These are phyloP conservation scores for Colletotrichum kahawae DNA, from an alignment of 2,329 filamentous ascomycete genomes.

Conservation along the genomic window DNA sequence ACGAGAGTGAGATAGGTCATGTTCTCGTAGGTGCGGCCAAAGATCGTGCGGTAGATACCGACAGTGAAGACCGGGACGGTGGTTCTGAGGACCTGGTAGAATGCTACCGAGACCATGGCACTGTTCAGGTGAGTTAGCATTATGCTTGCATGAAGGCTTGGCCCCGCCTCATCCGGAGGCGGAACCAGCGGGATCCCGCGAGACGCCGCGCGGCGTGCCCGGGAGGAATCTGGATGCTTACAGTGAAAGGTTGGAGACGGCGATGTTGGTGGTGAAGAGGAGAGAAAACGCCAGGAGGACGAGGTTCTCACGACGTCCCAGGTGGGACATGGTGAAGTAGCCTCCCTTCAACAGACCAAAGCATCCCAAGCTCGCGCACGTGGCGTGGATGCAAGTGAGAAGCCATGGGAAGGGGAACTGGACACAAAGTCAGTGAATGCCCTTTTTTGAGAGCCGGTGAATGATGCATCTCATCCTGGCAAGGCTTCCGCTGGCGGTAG, in stretches of 20 bases:
- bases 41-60: conserved; percentile 63
- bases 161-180: not conserved
- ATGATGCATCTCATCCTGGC: not conserved
- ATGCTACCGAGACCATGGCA: conserved; percentile 66
- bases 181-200: not conserved
- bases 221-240: conserved; percentile 29
- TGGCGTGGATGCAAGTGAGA: conserved; percentile 62
- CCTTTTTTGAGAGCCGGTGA: not conserved
- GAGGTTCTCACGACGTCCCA: conserved; percentile 58
- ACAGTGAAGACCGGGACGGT: conserved; percentile 67
- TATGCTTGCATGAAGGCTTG: not conserved
- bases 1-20: conserved; percentile 65
- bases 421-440: conserved; percentile 6
- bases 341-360: conserved; percentile 55
- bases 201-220: not conserved
- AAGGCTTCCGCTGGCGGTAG: not conserved
- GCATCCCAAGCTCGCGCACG: conserved; percentile 63
- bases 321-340: conserved; percentile 56
- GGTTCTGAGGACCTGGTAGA: conserved; percentile 69
- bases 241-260: conserved; percentile 68
- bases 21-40: conserved; percentile 57
- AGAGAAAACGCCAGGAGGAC: conserved; percentile 63
- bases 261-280: conserved; percentile 68
- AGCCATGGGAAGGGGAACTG: conserved; percentile 67
- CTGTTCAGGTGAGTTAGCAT: conserved; percentile 22